Base-by-base conservation (phyloP, 371 early-diverging fungal species). In the Syncephalastrum monosporum region DNA sequence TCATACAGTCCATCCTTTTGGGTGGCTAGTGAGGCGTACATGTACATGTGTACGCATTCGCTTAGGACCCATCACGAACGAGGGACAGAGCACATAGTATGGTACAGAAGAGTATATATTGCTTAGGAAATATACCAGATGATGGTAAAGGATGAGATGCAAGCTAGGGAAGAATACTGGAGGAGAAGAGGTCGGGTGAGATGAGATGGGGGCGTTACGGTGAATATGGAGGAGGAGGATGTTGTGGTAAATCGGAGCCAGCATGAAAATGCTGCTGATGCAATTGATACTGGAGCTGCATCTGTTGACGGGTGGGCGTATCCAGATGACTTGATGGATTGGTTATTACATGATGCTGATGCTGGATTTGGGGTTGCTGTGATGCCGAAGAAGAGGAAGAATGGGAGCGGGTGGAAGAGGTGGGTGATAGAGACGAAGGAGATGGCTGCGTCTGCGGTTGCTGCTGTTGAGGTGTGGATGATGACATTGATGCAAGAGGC, bases 241-340 rank as follows among this genome's bases (percentile, higher is more conserved):
- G 15, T 42, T 47, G 42, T 38, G 50, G 45, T 4, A 12, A 50
- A 19, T 58, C 55, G 7, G 60, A 24, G 25, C 45, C 55, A 48
- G 38, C 38, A 33, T 33, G 38, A 10, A 33, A 33, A 10, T 66
- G 66, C 43, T 60, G 57, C 15, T 51, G 66, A 46, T 66, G 61
- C 17, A 66, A 56, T 17, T 57, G 61, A 53, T 58, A 61, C n/a
- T 61, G 66, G n/a, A 66, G 55, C 29, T 60, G 57, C 33, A 52
- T 50, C 43, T 66, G 66, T 48, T 66, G 66, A 61, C 61, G 61
- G n/a, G 55, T 47, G 15, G 66, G 66, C 2, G 61, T 66, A 24
- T 51, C 41, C n/a, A 55, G 53, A 19, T 27, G 47, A 45, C 42
- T n/a, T 24, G 44, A 53, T 25, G 53, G 23, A 21, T 42, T 24